These are phyloP conservation scores for Coemansia sp. DNA, from an alignment of 192 early-diverging fungal genomes.

Conservation along the genomic window DNA sequence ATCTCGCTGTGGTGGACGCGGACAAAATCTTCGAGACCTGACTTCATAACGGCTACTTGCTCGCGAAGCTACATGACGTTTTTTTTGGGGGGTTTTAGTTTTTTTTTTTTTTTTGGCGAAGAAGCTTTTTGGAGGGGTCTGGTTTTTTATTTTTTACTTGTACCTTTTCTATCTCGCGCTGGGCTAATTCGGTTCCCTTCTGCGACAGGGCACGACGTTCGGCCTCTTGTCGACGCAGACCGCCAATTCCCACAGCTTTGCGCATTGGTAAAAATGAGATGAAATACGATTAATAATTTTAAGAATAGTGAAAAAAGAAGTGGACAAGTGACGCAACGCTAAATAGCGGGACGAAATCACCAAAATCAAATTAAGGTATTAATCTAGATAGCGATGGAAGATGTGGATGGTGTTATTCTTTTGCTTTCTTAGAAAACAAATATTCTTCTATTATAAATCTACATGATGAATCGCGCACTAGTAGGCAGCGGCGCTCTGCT, in stretches of 20 bases:
- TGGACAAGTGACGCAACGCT: not conserved
- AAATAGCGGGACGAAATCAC: not conserved
- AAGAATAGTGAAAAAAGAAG: not conserved
- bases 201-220: conserved; percentile 44
- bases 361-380: not conserved
- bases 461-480: conserved; percentile 40
- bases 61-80: conserved; percentile 55
- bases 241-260: conserved; percentile 55
- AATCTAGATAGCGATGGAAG: not conserved
- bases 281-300: not conserved
- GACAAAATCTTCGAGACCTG: conserved; percentile 86
- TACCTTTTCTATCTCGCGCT: conserved; percentile 57
- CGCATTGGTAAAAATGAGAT: conserved; percentile 24
- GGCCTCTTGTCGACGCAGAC: conserved; percentile 54
- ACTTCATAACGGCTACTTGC: conserved; percentile 73
- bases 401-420: not conserved
- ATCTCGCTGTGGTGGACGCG: conserved; percentile 85
- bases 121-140: not conserved
- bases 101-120: not conserved
- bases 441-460: not conserved
- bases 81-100: not conserved
- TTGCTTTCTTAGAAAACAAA: not conserved
- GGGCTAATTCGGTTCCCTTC: conserved; percentile 46
- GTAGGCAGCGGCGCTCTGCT: not conserved
- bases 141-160: not conserved